These are phyloP conservation scores for Sclerotinia trifoliorum DNA, from an alignment of 2,329 filamentous ascomycete species.

Conservation along the genomic window DNA sequence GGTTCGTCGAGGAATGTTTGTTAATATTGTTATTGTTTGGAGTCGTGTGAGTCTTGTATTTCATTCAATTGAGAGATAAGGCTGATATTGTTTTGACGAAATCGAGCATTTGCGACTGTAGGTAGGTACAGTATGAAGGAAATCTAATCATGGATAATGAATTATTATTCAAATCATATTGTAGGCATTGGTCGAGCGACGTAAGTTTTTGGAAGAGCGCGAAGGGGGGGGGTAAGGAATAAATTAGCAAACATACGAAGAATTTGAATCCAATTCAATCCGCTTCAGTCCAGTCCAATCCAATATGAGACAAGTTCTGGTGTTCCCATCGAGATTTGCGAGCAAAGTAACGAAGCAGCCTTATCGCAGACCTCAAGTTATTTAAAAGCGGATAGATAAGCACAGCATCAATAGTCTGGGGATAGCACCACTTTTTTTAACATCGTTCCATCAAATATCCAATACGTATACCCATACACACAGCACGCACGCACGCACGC, in stretches of 20 bases:
- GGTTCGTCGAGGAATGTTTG: neutral
- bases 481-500: too few species aligned
- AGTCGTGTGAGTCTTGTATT: constrained; percentile 9
- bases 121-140: neutral
- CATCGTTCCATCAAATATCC: neutral
- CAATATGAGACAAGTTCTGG: neutral
- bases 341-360: neutral
- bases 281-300: neutral
- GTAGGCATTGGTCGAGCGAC: too few species aligned
- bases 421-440: neutral
- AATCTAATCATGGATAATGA: neutral
- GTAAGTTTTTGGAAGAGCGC: too few species aligned
- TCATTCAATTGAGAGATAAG: neutral
- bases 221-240: neutral
- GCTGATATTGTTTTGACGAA: too few species aligned
- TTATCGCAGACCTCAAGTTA: neutral
- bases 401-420: constrained; percentile 2
- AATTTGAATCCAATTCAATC: neutral
- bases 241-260: neutral
- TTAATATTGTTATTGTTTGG: neutral
- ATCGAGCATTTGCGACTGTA: neutral
- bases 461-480: too few species aligned
- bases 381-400: constrained; percentile 9
- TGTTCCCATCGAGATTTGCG: too few species aligned
- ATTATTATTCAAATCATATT: neutral